Evolutionary conservation across 306 rosid genomes (phyloP), one percentile per base, ranked within the genome.

Genomic region (Trifolium fragiferum): DNA sequence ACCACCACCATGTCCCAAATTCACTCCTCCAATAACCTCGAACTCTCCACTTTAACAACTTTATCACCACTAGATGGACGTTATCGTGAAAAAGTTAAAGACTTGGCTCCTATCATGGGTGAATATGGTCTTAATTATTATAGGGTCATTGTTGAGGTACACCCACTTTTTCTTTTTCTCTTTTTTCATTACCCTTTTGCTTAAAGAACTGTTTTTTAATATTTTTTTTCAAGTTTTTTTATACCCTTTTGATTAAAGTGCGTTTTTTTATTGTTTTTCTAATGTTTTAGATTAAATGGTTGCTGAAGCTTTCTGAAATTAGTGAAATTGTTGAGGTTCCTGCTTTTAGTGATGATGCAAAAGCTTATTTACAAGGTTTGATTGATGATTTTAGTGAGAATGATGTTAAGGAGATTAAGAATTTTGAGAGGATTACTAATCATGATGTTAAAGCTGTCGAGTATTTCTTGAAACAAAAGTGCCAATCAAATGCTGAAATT

Each of bases 381-480:
- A 79, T 92, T 73, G 87, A 84, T 40, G 84, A 64, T 14, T 90
- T 92, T 76, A 63, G 84, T 21, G 76, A 80, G 25, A 60, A 40
- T 40, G 98, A 92, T 70, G 98, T 96, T 2, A 72, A 77, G 78
- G 98, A 89, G 80, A 73, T 92, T 18, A 89, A 92, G 75, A 84
- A 77, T 50, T 87, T 90, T 75, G 98, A 92, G 88, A 87, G 53
- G 80, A 88, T 83, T 53, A 92, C 94, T 2, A 90, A 92, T 68
- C 98, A 92, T 72, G 98, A 92, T 80, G 96, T 92, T 1, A 92
- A 92, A 83, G 98, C 98, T 13, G 96, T 90, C 55, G 98, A 92
- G 81, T 92, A 92, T 74, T 88, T 86, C 86, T 86, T 92, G 89
- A 92, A 92, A 74, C 88, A 83, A 76, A 92, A 86, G 55, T 92